These are phyloP conservation scores for Suhomyces kilbournensis DNA, from an alignment of 805 yeast species.

Conservation along the genomic window DNA sequence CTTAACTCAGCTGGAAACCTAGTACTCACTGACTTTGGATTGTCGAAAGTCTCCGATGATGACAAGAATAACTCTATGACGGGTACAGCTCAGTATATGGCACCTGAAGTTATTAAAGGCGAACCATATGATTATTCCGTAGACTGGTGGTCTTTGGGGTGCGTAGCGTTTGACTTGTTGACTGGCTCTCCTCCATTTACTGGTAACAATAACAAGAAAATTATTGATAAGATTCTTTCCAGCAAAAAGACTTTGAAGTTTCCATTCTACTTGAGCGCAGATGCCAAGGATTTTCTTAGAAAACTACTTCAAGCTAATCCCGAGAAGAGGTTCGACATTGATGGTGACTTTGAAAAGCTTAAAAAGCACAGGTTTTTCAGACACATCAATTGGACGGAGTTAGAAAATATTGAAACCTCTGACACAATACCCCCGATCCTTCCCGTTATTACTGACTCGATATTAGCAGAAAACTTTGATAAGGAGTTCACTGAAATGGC, in stretches of 20 bases:
- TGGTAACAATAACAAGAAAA: conserved; percentile 38
- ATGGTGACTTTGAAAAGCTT: conserved; percentile 32
- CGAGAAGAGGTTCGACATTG: conserved; percentile 35
- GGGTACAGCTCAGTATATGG: conserved; percentile 48
- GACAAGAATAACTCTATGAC: conserved; percentile 30
- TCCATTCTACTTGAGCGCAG: conserved; percentile 40
- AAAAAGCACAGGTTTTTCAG: conserved; percentile 40
- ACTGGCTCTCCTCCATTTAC: conserved; percentile 47
- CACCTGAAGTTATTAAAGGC: conserved; percentile 44
- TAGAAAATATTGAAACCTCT: conserved; percentile 20
- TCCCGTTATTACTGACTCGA: conserved; percentile 43
- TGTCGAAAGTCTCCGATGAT: conserved; percentile 35
- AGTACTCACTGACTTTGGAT: conserved; percentile 45
- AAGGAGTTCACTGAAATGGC: conserved; percentile 41
- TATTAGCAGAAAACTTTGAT: conserved; percentile 45
- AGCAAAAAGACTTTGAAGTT: conserved; percentile 31
- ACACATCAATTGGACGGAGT: conserved; percentile 33
- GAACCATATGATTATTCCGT: conserved; percentile 41
- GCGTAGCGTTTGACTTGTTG: conserved; percentile 42
- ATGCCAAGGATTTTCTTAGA: conserved; percentile 41
- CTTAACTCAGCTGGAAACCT: conserved; percentile 38
- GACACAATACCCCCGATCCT: conserved; percentile 38
- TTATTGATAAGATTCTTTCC: conserved; percentile 36
- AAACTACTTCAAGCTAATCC: conserved; percentile 37
- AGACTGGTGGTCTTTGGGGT: conserved; percentile 49